These are phyloP conservation scores for Xylariomycetidae sp. DNA, from an alignment of 2,329 filamentous ascomycete species.

Conservation along the genomic window DNA sequence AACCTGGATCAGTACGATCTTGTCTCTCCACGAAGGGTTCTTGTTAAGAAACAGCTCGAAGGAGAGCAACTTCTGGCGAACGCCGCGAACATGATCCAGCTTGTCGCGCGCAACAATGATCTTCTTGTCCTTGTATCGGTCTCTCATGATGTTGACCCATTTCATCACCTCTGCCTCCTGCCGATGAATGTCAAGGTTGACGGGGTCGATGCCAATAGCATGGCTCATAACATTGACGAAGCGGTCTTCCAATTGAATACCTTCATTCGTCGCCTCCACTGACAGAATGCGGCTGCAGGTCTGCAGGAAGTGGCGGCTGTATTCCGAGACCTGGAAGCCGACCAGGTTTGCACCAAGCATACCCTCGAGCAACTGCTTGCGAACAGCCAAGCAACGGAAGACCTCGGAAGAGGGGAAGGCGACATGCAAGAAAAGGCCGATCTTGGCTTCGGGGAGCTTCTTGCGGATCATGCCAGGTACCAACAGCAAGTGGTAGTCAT, in stretches of 20 bases:
- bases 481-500: conserved; percentile 89
- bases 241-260: conserved; percentile 83
- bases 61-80: conserved; percentile 86
- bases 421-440: conserved; percentile 92
- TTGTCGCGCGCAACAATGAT: conserved; percentile 93
- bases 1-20: conserved; percentile 88
- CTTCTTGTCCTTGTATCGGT: conserved; percentile 81
- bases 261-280: conserved; percentile 85
- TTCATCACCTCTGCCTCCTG: conserved; percentile 65
- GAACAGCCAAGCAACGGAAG: conserved; percentile 83
- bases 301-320: conserved; percentile 88
- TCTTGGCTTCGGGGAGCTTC: conserved; percentile 86
- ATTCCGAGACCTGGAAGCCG: conserved; percentile 90
- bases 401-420: conserved; percentile 96
- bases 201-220: conserved; percentile 86
- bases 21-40: conserved; percentile 82
- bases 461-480: conserved; percentile 86
- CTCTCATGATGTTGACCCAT: conserved; percentile 75
- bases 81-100: conserved; percentile 85
- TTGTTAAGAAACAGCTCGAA: conserved; percentile 93
- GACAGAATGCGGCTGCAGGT: conserved; percentile 87
- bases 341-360: conserved; percentile 90
- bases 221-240: conserved; percentile 84
- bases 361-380: conserved; percentile 81
- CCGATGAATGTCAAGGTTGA: conserved; percentile 65